A percentile compares a stretch with the other conserved stretches of the same genome.
Evolutionary conservation across 1,284 basidiomycete genomes (phyloP).

Genomic region (Ceratobasidium sp.): DNA sequence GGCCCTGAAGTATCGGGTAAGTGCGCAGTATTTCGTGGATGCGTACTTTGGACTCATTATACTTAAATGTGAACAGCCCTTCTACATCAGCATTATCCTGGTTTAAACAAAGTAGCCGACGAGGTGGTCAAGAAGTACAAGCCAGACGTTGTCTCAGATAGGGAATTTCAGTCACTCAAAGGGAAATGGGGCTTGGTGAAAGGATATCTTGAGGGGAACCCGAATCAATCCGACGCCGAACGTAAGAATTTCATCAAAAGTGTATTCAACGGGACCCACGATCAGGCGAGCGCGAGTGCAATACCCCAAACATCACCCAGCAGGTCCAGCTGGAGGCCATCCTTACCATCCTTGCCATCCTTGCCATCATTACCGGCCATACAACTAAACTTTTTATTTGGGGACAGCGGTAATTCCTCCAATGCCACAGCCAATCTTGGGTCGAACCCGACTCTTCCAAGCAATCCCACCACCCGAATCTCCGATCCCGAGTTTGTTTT

Average conservation of each 20-base stretch:
- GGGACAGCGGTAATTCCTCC: no score
- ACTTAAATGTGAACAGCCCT: background rate
- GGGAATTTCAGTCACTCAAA: background rate
- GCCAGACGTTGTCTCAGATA: background rate
- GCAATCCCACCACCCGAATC: background rate
- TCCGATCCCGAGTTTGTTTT: slow-evolving; percentile 9
- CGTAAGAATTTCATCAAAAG: background rate
- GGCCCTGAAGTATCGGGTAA: slow-evolving; percentile 15
- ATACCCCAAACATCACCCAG: background rate
- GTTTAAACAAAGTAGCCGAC: background rate
- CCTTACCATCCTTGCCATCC: no score
- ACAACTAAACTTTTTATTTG: no score
- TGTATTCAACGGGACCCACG: background rate
- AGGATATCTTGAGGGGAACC: background rate
- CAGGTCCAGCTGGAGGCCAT: no score
- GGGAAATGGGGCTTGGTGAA: background rate
- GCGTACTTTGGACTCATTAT: background rate
- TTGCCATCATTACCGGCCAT: no score
- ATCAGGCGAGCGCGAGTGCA: background rate
- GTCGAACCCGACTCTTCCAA: background rate
- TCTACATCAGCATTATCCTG: slow-evolving; percentile 10
- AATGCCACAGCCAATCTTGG: no score
- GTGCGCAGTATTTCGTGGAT: background rate
- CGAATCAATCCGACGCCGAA: background rate
- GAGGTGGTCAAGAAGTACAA: background rate